Conservation (phyloP, 768 basidiomycete species). For the Wakefieldia striispora region DNA sequence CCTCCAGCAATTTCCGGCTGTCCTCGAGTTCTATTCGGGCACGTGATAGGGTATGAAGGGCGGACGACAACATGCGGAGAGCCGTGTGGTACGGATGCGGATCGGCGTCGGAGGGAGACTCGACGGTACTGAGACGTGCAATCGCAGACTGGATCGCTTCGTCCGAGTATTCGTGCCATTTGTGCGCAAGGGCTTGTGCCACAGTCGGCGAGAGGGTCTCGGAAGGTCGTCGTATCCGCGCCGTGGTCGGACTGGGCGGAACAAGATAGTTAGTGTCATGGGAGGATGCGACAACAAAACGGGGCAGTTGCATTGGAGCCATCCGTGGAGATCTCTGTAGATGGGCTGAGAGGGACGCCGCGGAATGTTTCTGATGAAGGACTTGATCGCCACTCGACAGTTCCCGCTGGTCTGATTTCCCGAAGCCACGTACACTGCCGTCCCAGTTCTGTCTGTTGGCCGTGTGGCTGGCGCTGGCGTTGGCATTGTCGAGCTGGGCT, state of each 20-base stretch:
- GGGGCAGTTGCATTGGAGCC: slow-evolving; percentile 24
- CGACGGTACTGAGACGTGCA: slow-evolving; percentile 43
- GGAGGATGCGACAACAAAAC: slow-evolving; percentile 44
- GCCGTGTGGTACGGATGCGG: slow-evolving; percentile 64
- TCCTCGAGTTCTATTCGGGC: slow-evolving; percentile 66
- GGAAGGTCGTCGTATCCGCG: slow-evolving; percentile 6
- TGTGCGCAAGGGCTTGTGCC: slow-evolving; percentile 57
- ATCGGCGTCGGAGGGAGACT: slow-evolving; percentile 46
- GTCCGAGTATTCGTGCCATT: slow-evolving; percentile 79
- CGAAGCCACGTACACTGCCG: slow-evolving; percentile 57
- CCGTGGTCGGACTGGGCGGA: slow-evolving; percentile 36
- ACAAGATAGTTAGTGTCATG: slow-evolving; percentile 31
- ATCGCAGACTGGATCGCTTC: slow-evolving; percentile 67
- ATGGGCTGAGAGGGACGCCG: slow-evolving; percentile 39
- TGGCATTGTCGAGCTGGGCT: slow-evolving; percentile 49
- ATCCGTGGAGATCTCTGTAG: slow-evolving; percentile 37
- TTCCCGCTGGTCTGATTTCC: slow-evolving; percentile 38
- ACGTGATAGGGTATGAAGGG: slow-evolving; percentile 56
- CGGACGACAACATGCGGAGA: slow-evolving; percentile 67
- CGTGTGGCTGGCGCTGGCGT: slow-evolving; percentile 6
- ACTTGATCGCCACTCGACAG: slow-evolving; percentile 18
- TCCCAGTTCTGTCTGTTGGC: slow-evolving; percentile 39
- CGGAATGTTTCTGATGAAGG: slow-evolving; percentile 29
- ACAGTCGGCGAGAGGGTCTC: slow-evolving; percentile 28
- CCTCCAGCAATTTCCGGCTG: slow-evolving; percentile 45